A percentile compares a stretch with the other conserved stretches of the same genome.
These are phyloP conservation scores for Xylaria flabelliformis DNA, from an alignment of 495 filamentous ascomycete species.

Conservation along the genomic window DNA sequence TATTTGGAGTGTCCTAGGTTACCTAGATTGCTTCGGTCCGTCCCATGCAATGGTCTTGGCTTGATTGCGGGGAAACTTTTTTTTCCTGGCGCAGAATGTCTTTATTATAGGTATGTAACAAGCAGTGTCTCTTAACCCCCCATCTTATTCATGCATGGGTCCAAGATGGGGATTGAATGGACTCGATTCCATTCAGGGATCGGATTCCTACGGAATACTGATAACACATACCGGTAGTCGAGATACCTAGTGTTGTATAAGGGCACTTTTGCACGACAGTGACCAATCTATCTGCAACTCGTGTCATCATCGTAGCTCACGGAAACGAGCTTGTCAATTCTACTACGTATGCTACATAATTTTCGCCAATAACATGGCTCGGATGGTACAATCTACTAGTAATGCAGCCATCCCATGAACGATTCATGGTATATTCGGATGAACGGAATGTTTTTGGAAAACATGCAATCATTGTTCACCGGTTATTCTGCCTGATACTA, in stretches of 20 bases:
- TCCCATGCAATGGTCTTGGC: background rate
- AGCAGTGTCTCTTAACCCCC: background rate
- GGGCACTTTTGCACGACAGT: background rate
- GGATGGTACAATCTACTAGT: background rate
- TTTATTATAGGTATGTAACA: background rate
- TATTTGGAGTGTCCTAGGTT: background rate
- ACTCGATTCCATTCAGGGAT: background rate
- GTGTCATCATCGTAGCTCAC: background rate
- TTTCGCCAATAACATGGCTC: background rate
- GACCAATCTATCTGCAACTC: background rate
- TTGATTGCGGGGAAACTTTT: background rate
- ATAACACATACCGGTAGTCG: background rate
- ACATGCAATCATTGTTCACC: background rate
- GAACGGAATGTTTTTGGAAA: background rate
- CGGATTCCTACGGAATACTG: background rate
- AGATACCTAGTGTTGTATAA: background rate
- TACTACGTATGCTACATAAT: background rate
- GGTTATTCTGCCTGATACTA: background rate
- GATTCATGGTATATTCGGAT: background rate
- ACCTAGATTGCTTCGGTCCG: background rate
- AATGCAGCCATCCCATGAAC: background rate
- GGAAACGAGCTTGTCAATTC: background rate
- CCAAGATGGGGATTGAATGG: background rate
- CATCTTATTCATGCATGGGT: constrained; percentile 9
- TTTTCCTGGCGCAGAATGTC: background rate